A percentile compares a stretch with the other conserved stretches of the same genome.
Conservation (phyloP, 2,329 filamentous ascomycete genomes). For the Ceratocystis diversiconidia region DNA sequence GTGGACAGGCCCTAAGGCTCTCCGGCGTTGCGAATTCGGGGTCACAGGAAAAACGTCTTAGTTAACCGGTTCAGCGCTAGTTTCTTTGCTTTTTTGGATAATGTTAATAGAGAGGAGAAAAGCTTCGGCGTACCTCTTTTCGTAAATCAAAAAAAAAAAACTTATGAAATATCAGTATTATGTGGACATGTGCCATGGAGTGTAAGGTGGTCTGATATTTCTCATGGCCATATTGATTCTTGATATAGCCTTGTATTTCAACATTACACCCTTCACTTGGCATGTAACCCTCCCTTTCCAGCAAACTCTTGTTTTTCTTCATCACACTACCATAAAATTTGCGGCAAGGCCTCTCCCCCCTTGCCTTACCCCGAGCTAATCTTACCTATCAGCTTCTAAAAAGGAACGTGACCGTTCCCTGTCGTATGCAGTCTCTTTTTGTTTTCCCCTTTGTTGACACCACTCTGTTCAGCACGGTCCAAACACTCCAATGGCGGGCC, state of each 20-base stretch:
- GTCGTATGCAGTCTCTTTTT: background rate
- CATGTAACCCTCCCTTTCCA: no score
- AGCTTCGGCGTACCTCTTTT: background rate
- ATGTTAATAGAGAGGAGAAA: background rate
- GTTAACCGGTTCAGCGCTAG: conserved; percentile 3
- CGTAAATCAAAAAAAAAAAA: background rate
- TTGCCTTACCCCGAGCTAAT: background rate
- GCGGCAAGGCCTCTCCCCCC: background rate
- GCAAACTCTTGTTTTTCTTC: background rate
- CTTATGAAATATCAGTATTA: no score
- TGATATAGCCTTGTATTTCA: no score
- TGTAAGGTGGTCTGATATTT: no score
- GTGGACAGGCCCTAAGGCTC: background rate
- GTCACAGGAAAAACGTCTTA: conserved; percentile 4
- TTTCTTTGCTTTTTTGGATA: background rate
- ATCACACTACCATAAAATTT: background rate
- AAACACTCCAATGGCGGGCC: conserved; percentile 38
- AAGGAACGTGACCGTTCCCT: background rate
- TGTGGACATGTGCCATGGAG: no score
- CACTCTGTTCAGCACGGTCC: conserved; percentile 26
- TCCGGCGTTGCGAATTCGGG: conserved; percentile 2
- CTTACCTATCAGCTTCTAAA: background rate
- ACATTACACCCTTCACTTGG: no score
- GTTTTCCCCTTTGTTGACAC: background rate
- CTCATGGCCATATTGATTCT: no score